These are phyloP conservation scores for Neophaeococcomyces aloes DNA, from an alignment of 2,329 filamentous ascomycete species.

Conservation along the genomic window DNA sequence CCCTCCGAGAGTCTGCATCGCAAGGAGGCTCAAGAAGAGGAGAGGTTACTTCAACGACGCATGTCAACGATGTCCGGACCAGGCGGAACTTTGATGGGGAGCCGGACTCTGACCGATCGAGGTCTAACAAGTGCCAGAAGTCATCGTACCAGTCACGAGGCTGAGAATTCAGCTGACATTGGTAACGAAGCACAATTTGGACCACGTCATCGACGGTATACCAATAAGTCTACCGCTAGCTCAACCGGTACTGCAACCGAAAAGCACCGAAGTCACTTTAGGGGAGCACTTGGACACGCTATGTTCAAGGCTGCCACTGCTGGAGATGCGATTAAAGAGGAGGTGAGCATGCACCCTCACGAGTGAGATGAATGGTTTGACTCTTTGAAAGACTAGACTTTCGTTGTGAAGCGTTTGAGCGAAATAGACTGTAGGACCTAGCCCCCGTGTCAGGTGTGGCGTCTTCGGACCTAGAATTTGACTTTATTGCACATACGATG, in stretches of 20 bases:
- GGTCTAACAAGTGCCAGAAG: not conserved
- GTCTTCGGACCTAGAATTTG: too few species aligned
- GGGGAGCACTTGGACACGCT: not conserved
- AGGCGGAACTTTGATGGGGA: too few species aligned
- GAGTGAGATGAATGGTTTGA: not conserved
- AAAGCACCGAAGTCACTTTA: not conserved
- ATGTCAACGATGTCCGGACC: not conserved
- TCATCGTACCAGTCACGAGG: not conserved
- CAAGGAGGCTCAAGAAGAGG: conserved; percentile 21
- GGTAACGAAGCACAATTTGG: not conserved
- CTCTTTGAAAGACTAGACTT: too few species aligned
- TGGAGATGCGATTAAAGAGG: conserved; percentile 1
- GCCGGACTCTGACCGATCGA: too few species aligned
- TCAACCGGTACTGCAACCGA: not conserved
- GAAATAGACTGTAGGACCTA: too few species aligned
- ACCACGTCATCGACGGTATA: not conserved
- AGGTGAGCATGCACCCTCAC: not conserved
- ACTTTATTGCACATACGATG: too few species aligned
- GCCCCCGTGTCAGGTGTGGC: too few species aligned
- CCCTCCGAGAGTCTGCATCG: conserved; percentile 37
- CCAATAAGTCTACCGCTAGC: not conserved
- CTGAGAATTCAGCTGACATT: not conserved
- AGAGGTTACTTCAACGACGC: conserved; percentile 17
- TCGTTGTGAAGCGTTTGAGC: too few species aligned
- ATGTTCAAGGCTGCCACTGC: conserved; percentile 1